Evolutionary conservation across 306 rosid species (phyloP).

Genomic region (Comarum palustre): DNA sequence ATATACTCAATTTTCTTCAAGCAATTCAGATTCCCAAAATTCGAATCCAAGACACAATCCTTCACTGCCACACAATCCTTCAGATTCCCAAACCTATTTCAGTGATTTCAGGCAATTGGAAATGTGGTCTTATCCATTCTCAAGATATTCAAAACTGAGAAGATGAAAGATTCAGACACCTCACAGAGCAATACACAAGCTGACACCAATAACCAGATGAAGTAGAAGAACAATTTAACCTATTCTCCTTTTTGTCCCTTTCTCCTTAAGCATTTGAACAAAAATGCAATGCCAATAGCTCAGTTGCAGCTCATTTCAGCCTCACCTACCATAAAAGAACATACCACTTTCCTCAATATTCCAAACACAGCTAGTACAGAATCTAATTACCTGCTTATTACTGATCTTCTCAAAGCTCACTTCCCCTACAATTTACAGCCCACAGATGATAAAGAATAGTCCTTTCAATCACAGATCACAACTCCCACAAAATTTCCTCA

Average conservation of each 20-base stretch:
- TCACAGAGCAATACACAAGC: constrained; percentile 22
- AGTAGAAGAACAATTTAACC: constrained; percentile 16
- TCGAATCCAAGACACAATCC: constrained; percentile 10
- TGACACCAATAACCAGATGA: constrained; percentile 26
- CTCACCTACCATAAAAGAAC: constrained; percentile 23
- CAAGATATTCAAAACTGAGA: constrained; percentile 13
- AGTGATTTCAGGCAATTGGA: constrained; percentile 5
- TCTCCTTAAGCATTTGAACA: constrained; percentile 1
- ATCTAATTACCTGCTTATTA: background rate
- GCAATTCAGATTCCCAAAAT: constrained; percentile 27
- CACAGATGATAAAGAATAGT: constrained; percentile 23
- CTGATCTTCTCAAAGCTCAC: constrained; percentile 8
- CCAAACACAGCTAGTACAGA: constrained; percentile 11
- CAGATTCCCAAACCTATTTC: constrained; percentile 18
- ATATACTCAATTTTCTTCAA: constrained; percentile 25
- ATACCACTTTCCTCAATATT: constrained; percentile 27
- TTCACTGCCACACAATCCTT: background rate
- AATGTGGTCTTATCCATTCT: constrained; percentile 14
- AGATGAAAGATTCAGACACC: constrained; percentile 27
- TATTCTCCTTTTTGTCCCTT: constrained; percentile 22
- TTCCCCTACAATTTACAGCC: constrained; percentile 28
- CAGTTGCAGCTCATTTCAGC: constrained; percentile 15
- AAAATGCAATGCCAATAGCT: constrained; percentile 12
- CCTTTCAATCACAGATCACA: constrained; percentile 30
- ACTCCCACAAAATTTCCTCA: constrained; percentile 26